These are phyloP conservation scores for Nigrospora osmanthi DNA, from an alignment of 2,329 filamentous ascomycete species.

Conservation along the genomic window DNA sequence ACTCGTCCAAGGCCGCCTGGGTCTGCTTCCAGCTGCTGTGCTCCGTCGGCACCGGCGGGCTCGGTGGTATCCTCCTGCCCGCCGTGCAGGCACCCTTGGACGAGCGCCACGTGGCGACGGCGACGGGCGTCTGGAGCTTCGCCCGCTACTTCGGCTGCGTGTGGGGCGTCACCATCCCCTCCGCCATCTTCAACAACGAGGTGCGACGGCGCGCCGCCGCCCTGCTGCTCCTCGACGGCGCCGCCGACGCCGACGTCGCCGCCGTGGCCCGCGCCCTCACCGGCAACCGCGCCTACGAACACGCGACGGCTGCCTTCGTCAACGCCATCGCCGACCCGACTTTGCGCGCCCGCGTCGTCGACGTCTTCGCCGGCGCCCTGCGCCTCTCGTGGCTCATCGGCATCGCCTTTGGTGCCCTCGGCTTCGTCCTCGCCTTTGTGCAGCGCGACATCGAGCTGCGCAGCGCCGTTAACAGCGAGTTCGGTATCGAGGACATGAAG, in stretches of 20 bases:
- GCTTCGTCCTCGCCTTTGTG: conserved; percentile 5
- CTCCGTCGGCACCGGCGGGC: conserved; percentile 10
- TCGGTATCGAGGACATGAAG: conserved; percentile 3
- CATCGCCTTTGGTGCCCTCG: conserved; percentile 6
- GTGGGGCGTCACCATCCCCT: conserved; percentile 29
- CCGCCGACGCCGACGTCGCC: background rate
- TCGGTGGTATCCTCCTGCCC: conserved; percentile 18
- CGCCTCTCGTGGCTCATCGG: conserved; percentile 7
- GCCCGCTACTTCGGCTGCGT: conserved; percentile 28
- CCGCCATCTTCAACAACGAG: conserved; percentile 21
- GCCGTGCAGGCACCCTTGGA: conserved; percentile 22
- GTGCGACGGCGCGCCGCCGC: background rate
- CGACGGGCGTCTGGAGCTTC: conserved; percentile 23
- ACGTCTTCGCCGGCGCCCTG: conserved; percentile 1
- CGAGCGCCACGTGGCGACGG: conserved; percentile 12
- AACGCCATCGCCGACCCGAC: background rate
- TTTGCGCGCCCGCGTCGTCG: background rate
- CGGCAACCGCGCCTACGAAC: background rate
- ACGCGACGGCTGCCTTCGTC: background rate
- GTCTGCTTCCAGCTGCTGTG: conserved; percentile 11
- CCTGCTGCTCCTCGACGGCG: background rate
- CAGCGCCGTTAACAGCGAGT: conserved; percentile 8
- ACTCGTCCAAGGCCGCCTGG: conserved; percentile 28
- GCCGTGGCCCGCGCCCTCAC: background rate
- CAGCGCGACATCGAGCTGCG: conserved; percentile 7